Percentiles rank a stretch among this genome's conserved stretches.
These are phyloP conservation scores for Liriodendron chinense DNA, from an alignment of 164 flowering plant species.

Conservation along the genomic window DNA sequence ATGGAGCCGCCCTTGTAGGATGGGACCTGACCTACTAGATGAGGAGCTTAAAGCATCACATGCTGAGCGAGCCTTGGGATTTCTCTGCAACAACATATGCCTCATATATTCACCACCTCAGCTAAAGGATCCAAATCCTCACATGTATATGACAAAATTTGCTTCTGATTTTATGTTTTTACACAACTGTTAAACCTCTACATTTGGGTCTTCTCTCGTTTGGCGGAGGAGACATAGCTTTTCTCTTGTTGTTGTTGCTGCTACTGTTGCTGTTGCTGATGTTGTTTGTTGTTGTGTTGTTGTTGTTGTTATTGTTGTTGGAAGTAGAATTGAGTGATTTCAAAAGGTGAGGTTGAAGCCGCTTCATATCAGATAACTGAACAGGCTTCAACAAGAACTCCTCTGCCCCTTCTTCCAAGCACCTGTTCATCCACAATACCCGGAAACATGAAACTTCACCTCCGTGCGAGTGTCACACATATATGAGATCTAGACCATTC, in stretches of 20 bases:
- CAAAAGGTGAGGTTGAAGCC: constrained; percentile 42
- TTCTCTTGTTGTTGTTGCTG: constrained; percentile 29
- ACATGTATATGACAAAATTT: neutral
- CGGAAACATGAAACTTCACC: too few species aligned
- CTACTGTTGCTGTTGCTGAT: neutral
- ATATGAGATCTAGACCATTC: too few species aligned
- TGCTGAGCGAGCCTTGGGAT: neutral
- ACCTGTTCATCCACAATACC: constrained; percentile 26
- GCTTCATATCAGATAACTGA: constrained; percentile 49
- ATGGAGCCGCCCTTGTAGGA: too few species aligned
- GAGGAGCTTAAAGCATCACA: neutral
- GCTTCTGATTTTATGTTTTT: neutral
- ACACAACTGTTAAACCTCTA: constrained; percentile 18
- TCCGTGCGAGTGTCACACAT: too few species aligned
- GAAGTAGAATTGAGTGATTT: constrained; percentile 25
- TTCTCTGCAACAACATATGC: neutral
- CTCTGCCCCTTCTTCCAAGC: constrained; percentile 75
- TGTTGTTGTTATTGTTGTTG: neutral
- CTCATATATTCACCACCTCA: neutral
- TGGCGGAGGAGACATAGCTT: constrained; percentile 23
- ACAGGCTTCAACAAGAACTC: constrained; percentile 72
- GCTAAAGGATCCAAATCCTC: neutral
- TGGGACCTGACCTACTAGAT: too few species aligned
- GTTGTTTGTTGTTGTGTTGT: neutral
- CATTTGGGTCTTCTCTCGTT: constrained; percentile 27